Conservation (phyloP, 371 early-diverging fungal genomes). For the Lichtheimia hyalospora region DNA sequence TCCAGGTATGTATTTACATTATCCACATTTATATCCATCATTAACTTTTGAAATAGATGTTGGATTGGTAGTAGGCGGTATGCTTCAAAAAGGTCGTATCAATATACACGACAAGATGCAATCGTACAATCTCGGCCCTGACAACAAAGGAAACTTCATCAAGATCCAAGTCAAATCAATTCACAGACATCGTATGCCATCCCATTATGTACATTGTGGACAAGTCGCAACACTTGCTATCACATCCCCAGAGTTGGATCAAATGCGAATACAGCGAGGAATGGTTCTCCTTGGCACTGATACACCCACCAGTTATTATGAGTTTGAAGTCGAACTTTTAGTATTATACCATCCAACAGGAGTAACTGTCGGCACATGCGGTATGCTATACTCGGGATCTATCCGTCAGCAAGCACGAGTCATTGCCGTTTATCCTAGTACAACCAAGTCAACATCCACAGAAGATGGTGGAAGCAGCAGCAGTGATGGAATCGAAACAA, state of each 20-base stretch:
- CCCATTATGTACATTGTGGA: conserved; percentile 73
- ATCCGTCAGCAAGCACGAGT: conserved; percentile 83
- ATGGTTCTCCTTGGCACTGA: conserved; percentile 78
- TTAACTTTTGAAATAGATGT: conserved; percentile 34
- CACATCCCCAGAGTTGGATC: conserved; percentile 38
- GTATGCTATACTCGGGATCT: conserved; percentile 89
- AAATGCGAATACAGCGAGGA: conserved; percentile 72
- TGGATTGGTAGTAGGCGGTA: conserved; percentile 57
- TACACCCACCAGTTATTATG: conserved; percentile 54
- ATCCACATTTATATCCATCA: conserved; percentile 39
- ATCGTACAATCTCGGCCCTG: conserved; percentile 55
- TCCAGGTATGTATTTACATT: conserved; percentile 52
- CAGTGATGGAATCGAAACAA: conserved; percentile 14
- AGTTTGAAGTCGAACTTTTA: conserved; percentile 87
- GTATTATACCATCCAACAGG: conserved; percentile 80
- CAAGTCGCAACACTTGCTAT: conserved; percentile 86
- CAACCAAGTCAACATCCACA: neutral
- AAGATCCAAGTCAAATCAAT: conserved; percentile 72
- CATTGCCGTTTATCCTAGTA: conserved; percentile 15
- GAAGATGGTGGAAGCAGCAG: conserved; percentile 10
- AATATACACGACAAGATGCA: conserved; percentile 22
- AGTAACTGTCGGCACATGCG: conserved; percentile 70
- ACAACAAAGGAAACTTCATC: conserved; percentile 51
- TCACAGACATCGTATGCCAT: conserved; percentile 83
- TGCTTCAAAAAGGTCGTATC: conserved; percentile 52